Evolutionary conservation across 768 basidiomycete genomes (phyloP), one percentile per base, ranked within the genome.

Genomic region (Phlegmacium glaucopus): DNA sequence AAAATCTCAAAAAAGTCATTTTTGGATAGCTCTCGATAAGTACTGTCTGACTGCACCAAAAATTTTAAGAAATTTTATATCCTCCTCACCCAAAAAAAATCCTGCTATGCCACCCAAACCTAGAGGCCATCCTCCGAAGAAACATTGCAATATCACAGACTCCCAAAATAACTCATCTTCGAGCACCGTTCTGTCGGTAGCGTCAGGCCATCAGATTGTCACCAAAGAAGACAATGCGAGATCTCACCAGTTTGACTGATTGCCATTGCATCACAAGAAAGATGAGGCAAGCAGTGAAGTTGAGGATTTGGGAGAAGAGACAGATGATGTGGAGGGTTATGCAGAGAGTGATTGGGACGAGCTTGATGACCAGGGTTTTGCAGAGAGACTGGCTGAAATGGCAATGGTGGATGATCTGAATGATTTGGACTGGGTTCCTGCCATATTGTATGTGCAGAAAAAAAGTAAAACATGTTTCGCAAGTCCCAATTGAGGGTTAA

Each of bases 321-420:
- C 11, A n/a, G n/a, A n/a, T 6, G 49, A 51, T 44, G 37, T 27
- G 4, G 53, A 51, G 15, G 32, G 36, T 22, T 45, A 51, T 12
- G 25, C 46, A 10, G 47, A 51, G 35, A 6, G 26, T 39, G 47
- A 51, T n/a, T 55, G 53, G 53, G 35, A 51, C 38, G 53, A 44
- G 8, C 36, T 55, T 12, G 41, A 16, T 22, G 45, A 44, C 17
- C 18, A 15, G 7, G 47, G 45, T 18, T 28, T 55, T 16, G 42
- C 38, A 3, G 32, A 43, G 13, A 44, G 30, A 16, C 11, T 55
- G 37, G 44, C 40, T 13, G 44, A 42, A n/a, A 28, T 18, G 22
- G 22, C 22, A 5, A 22, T 22, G 22, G 22, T 5, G 5, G 22
- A 22, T 22, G 22, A 22, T 22, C 22, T 5, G 22, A 22, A 22